Percentiles rank a stretch among this genome's conserved stretches.
Conservation (phyloP, 2,329 filamentous ascomycete genomes). For the Pseudogymnoascus sp. region DNA sequence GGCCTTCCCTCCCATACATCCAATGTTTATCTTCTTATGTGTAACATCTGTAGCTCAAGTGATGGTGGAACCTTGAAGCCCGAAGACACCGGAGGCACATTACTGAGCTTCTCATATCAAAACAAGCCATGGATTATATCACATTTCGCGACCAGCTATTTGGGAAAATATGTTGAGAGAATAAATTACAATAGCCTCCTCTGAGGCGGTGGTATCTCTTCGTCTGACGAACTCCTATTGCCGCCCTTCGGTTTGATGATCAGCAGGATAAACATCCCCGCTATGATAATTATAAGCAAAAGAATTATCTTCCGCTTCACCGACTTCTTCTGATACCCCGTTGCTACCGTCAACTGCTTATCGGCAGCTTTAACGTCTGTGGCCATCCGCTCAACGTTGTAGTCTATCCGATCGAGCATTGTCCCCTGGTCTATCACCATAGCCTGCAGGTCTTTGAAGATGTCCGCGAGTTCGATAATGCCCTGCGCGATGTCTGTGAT, state of each 20-base stretch:
- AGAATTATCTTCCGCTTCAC: constrained; percentile 92
- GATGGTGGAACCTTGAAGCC: neutral
- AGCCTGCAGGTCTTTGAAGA: constrained; percentile 89
- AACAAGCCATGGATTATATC: neutral
- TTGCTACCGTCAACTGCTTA: constrained; percentile 82
- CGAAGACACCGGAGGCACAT: too few relatives aligned
- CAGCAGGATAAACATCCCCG: constrained; percentile 77
- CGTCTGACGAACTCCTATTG: constrained; percentile 1
- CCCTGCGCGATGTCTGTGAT: constrained; percentile 98
- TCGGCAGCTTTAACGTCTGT: constrained; percentile 87
- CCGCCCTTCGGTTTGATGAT: constrained; percentile 51
- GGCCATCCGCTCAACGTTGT: constrained; percentile 95
- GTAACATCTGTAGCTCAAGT: neutral
- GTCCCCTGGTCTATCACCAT: constrained; percentile 94
- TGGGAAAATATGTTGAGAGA: neutral
- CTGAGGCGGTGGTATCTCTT: constrained; percentile 7
- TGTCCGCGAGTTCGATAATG: constrained; percentile 92
- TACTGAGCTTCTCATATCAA: neutral
- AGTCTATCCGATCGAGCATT: constrained; percentile 90
- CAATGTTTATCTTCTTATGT: too few relatives aligned
- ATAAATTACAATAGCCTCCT: constrained; percentile 7
- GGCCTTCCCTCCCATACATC: too few relatives aligned
- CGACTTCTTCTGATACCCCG: constrained; percentile 77
- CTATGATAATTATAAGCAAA: constrained; percentile 74
- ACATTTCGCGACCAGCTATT: neutral